A percentile compares a stretch with the other conserved stretches of the same genome.
Conservation (phyloP, 345 rosid genomes). For the Citrus unshiu region DNA sequence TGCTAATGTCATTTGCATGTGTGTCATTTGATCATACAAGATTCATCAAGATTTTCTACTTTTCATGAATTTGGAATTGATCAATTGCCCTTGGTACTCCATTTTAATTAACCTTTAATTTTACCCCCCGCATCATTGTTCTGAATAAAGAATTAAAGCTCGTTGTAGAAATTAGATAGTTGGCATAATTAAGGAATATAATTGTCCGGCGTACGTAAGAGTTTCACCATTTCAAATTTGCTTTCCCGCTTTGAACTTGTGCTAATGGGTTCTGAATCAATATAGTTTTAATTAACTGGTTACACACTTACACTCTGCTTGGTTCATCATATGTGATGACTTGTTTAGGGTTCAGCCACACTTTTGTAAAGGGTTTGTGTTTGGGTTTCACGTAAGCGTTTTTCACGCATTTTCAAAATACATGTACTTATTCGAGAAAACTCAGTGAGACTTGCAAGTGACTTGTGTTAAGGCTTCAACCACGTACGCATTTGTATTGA, state of each 20-base stretch:
- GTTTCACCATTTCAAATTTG: background rate
- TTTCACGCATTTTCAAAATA: background rate
- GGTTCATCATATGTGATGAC: too few species aligned
- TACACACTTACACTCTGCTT: too few species aligned
- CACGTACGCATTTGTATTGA: background rate
- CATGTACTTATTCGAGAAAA: background rate
- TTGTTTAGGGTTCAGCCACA: background rate
- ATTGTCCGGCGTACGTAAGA: background rate
- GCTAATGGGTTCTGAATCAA: too few species aligned
- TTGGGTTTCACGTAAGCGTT: background rate
- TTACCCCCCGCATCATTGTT: background rate
- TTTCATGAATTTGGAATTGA: too few species aligned
- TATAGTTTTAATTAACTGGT: too few species aligned
- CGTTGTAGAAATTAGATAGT: background rate
- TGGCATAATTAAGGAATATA: background rate
- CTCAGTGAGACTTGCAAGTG: too few species aligned
- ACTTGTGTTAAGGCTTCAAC: background rate
- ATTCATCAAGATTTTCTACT: conserved; percentile 18
- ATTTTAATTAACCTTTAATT: background rate
- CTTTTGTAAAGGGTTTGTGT: background rate
- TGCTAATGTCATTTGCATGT: conserved; percentile 30
- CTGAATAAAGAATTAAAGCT: background rate
- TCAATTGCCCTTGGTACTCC: background rate
- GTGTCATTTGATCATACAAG: conserved; percentile 14
- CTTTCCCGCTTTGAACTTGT: background rate